Base-by-base conservation (phyloP, 352 stramenopile species). In the Phytopythium helicoides region DNA sequence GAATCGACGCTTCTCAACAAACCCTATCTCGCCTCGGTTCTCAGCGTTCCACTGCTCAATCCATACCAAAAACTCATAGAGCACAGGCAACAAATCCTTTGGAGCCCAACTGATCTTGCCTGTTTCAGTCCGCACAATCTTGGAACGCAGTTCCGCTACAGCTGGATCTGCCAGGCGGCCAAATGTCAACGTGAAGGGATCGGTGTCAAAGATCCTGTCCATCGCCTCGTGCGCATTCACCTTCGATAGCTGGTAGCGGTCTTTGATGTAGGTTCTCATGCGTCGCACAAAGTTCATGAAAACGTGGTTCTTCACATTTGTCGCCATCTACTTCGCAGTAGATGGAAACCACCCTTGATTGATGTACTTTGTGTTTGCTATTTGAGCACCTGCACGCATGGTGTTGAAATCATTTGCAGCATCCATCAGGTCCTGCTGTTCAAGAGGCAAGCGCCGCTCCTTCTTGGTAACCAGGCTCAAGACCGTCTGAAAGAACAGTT, bases 21-120 rank as follows among this genome's bases (percentile, higher is more conserved):
- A 57, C 10, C 26, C 38, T 12, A 11, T n/a, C 3, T 25, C 33
- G 22, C 7, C 11, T 38, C 26, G 40, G 39, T 49, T 44, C 41
- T 49, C 11, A n/a, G 19, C 35, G 18, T 49, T 49, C 14, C 15
- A 33, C 16, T 41, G 39, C 15, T 56, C 49, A 5, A 48, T 48
- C 22, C 31, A 56, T 9, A 8, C 36, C 38, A 56, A 39, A 19
- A 56, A 48, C 22, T 33, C 18, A 31, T 56, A 28, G 38, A 56
- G 47, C 22, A 56, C 28, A 3, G 49, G 49, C 14, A 48, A 25
- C 3, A 56, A 22, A n/a, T 57, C 40, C 16, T 50, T 28, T 15
- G 51, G 40, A 3, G 25, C 38, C 40, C 51, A 57, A 28, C 51
- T 51, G 28, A 50, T 57, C 41, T 57, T 57, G 1, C 33, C 33